Evolutionary conservation across 371 early-diverging fungal genomes (phyloP).

Genomic region (Syncephalis plumigaleata): DNA sequence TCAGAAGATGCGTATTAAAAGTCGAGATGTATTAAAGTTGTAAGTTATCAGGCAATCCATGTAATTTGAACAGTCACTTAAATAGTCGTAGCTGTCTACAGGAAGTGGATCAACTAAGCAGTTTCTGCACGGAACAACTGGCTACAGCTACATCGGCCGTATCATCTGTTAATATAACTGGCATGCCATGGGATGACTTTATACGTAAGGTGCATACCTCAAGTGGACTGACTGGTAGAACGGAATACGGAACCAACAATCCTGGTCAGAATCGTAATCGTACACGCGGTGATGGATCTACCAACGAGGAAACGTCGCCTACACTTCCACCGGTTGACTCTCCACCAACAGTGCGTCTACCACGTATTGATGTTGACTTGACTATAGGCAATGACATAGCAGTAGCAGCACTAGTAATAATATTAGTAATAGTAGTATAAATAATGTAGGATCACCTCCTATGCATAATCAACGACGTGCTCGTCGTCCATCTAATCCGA

Average conservation of each 20-base stretch:
- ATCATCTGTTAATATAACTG: background rate
- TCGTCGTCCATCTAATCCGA: too few species aligned
- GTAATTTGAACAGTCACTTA: background rate
- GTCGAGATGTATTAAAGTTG: constrained; percentile 61
- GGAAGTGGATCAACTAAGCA: constrained; percentile 38
- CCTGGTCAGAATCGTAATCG: background rate
- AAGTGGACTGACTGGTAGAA: too few species aligned
- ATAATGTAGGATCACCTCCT: too few species aligned
- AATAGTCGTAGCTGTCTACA: constrained; percentile 27
- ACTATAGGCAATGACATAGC: too few species aligned
- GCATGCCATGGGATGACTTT: too few species aligned
- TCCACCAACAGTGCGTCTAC: constrained; percentile 2
- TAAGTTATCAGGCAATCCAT: constrained; percentile 13
- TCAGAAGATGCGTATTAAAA: constrained; percentile 26
- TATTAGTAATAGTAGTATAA: background rate
- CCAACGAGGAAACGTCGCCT: constrained; percentile 3
- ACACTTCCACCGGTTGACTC: constrained; percentile 1
- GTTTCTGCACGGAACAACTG: background rate
- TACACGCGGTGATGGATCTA: background rate
- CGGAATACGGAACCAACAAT: too few species aligned
- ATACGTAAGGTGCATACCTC: too few species aligned
- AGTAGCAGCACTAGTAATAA: background rate
- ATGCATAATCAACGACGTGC: too few species aligned
- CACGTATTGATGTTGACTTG: background rate
- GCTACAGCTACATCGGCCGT: background rate